phyloP scores from a whole-genome alignment of 306 rosid species.

The Senna tora region DNA sequence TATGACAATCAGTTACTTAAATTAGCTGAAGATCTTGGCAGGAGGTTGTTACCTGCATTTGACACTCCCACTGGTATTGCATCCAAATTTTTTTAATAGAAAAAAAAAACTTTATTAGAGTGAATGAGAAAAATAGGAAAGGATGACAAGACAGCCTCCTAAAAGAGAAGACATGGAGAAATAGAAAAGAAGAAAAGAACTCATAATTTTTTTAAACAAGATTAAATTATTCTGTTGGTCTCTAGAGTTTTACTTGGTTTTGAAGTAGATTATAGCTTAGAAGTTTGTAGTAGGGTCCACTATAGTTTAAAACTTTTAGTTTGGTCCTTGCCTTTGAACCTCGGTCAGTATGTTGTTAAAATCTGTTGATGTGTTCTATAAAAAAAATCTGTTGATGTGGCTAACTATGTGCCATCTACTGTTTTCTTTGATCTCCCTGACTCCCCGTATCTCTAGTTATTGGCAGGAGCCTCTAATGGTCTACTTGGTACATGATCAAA shows the following conservation, averaged over 20 bases:
- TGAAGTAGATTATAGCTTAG: background rate
- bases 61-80: constrained; percentile 93
- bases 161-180: background rate
- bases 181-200: background rate
- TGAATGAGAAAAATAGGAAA: background rate
- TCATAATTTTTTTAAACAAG: background rate
- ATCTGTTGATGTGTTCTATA: too few species aligned
- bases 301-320: too few species aligned
- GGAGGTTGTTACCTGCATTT: constrained; percentile 92
- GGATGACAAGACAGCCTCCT: background rate
- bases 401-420: background rate
- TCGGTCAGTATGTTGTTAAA: too few species aligned
- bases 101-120: background rate
- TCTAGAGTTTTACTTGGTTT: background rate
- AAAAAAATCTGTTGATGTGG: too few species aligned
- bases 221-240: background rate
- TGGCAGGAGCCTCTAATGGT: too few species aligned
- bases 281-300: too few species aligned
- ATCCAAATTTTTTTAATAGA: background rate
- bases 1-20: constrained; percentile 80
- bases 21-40: constrained; percentile 90
- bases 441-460: too few species aligned
- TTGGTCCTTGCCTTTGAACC: too few species aligned
- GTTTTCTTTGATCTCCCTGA: too few species aligned
- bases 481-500: too few species aligned